Conservation (phyloP, 495 filamentous ascomycete species). For the Evernia prunastri region DNA sequence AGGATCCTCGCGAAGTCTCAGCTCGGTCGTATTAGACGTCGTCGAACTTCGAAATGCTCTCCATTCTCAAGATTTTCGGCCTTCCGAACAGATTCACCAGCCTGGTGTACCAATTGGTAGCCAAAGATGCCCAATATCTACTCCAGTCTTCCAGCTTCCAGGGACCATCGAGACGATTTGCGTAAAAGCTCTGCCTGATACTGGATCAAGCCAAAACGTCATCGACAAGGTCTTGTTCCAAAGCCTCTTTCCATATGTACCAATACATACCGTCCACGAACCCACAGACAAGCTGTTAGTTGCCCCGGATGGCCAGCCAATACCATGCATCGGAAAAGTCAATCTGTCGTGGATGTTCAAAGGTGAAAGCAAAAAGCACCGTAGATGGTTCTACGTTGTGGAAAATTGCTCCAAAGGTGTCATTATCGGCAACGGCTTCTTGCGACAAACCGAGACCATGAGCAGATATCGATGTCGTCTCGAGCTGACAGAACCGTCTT, state of each 20-base stretch:
- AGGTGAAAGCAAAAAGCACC: conserved; percentile 1
- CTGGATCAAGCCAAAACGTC: conserved; percentile 10
- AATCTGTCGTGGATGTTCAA: conserved; percentile 5
- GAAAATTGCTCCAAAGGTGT: conserved; percentile 11
- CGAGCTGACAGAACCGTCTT: background rate
- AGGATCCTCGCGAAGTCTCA: background rate
- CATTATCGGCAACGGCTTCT: conserved; percentile 15
- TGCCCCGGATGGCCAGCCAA: conserved; percentile 9
- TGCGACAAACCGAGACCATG: conserved; percentile 13
- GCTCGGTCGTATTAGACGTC: background rate
- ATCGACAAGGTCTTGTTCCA: conserved; percentile 10
- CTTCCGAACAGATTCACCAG: background rate
- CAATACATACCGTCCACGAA: background rate
- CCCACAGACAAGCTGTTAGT: conserved; percentile 5
- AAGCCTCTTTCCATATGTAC: background rate
- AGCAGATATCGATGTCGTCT: conserved; percentile 5
- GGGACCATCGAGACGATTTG: conserved; percentile 1
- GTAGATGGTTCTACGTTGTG: conserved; percentile 9
- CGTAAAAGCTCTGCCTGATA: conserved; percentile 10
- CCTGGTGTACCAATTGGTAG: background rate
- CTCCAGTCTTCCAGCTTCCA: conserved; percentile 11
- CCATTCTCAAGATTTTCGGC: background rate
- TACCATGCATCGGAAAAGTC: conserved; percentile 8
- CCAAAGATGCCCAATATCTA: background rate
- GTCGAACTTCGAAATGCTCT: background rate